Conservation (phyloP, 2,329 filamentous ascomycete species). For the Trichoderma gracile region DNA sequence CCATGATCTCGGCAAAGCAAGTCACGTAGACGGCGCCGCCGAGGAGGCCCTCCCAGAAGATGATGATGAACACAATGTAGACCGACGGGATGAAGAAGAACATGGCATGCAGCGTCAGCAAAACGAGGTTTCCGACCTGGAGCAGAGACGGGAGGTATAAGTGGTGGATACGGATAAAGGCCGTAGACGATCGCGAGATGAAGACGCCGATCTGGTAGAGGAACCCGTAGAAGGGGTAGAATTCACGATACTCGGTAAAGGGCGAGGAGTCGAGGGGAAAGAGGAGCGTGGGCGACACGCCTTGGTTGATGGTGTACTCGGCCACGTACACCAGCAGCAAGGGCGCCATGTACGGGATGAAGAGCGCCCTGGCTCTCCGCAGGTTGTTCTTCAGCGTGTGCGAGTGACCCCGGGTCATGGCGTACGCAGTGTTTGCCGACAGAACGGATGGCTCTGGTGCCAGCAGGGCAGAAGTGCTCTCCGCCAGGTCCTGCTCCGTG, state of each 20-base stretch:
- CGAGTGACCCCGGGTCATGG: constrained; percentile 36
- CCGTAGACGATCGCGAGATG: constrained; percentile 86
- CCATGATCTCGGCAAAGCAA: constrained; percentile 91
- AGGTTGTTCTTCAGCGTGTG: constrained; percentile 54
- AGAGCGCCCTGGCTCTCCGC: constrained; percentile 65
- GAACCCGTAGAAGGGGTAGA: constrained; percentile 93
- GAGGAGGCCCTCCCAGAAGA: constrained; percentile 93
- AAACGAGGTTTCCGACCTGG: constrained; percentile 73
- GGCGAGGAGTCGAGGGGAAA: constrained; percentile 78
- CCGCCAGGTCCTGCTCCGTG: constrained; percentile 41
- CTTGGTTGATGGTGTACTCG: constrained; percentile 97
- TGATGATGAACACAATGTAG: constrained; percentile 78
- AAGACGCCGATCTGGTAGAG: constrained; percentile 96
- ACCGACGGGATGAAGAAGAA: constrained; percentile 81
- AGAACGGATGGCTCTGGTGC: constrained; percentile 42
- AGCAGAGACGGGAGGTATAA: constrained; percentile 82
- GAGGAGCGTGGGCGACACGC: constrained; percentile 83
- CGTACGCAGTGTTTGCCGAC: constrained; percentile 27
- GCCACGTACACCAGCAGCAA: constrained; percentile 90
- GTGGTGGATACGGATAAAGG: constrained; percentile 77
- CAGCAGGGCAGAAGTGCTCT: constrained; percentile 49
- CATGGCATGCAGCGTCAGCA: constrained; percentile 76
- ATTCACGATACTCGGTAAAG: constrained; percentile 78
- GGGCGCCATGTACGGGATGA: constrained; percentile 84
- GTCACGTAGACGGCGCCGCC: constrained; percentile 94